Conservation (phyloP, 2,329 filamentous ascomycete species). For the Gremmenia infestans region DNA sequence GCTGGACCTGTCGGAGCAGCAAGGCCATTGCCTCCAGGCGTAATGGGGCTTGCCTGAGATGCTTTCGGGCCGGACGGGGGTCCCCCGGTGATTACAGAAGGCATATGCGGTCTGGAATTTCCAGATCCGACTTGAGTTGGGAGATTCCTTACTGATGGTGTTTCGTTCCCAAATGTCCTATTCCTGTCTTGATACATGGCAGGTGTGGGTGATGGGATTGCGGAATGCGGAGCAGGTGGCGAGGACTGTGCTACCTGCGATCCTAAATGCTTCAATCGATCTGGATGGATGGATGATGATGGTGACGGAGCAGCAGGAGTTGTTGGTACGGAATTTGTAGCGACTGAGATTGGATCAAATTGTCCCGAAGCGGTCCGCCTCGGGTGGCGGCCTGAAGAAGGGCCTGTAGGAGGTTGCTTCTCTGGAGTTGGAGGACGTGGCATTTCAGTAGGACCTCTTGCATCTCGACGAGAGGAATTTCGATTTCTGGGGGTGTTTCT, state of each 20-base stretch:
- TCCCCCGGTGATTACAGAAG: constrained; percentile 23
- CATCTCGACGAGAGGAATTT: constrained; percentile 18
- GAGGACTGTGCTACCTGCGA: constrained; percentile 25
- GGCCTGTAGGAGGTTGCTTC: constrained; percentile 32
- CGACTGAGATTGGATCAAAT: constrained; percentile 18
- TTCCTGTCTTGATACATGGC: constrained; percentile 31
- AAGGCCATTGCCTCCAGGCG: constrained; percentile 22
- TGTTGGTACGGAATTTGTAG: constrained; percentile 19
- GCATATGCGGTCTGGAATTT: constrained; percentile 30
- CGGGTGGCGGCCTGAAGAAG: constrained; percentile 26
- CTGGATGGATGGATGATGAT: constrained; percentile 42
- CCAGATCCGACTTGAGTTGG: constrained; percentile 30
- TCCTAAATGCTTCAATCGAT: constrained; percentile 45
- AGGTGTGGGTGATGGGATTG: constrained; percentile 26
- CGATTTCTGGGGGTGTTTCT: constrained; percentile 38
- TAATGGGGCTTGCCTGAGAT: constrained; percentile 24
- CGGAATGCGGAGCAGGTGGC: constrained; percentile 32
- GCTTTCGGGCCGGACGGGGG: constrained; percentile 31
- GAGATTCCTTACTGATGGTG: constrained; percentile 25
- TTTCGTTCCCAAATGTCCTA: constrained; percentile 22
- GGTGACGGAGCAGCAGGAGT: constrained; percentile 24
- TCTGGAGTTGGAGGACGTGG: constrained; percentile 30
- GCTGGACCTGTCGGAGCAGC: constrained; percentile 31
- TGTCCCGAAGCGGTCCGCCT: constrained; percentile 26
- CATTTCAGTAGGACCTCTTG: constrained; percentile 16